Evolutionary conservation across 2,329 filamentous ascomycete genomes (phyloP).

Genomic region (Neonectria magnoliae): DNA sequence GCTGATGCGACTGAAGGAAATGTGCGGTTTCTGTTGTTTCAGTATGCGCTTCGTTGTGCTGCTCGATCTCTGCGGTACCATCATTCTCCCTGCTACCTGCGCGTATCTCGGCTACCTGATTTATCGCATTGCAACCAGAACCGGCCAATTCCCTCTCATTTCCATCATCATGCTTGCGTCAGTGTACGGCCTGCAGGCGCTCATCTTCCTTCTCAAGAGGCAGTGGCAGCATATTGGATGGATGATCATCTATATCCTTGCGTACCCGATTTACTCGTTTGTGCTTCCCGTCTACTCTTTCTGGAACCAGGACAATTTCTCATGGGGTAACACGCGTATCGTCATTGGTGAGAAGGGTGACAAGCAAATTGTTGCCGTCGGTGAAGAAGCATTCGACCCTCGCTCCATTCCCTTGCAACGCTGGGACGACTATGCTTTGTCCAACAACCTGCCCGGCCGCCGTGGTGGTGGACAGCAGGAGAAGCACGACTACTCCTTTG

Average conservation of each 20-base stretch:
- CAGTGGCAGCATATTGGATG: constrained; percentile 99
- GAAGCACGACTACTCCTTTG: constrained; percentile 72
- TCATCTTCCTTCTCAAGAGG: constrained; percentile 96
- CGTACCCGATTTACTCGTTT: constrained; percentile 93
- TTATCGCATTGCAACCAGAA: constrained; percentile 75
- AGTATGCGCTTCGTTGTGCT: constrained; percentile 97
- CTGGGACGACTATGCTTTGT: constrained; percentile 94
- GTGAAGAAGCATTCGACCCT: constrained; percentile 88
- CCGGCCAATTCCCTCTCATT: constrained; percentile 83
- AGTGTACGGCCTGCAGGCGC: constrained; percentile 93
- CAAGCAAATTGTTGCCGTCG: constrained; percentile 89
- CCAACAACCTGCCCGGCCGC: constrained; percentile 90
- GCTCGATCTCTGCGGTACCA: constrained; percentile 90
- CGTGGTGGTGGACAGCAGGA: constrained; percentile 74
- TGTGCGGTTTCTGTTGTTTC: constrained; percentile 99
- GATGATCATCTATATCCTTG: constrained; percentile 99
- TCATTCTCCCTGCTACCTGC: constrained; percentile 90
- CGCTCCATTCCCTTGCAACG: constrained; percentile 92
- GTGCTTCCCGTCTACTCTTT: constrained; percentile 95
- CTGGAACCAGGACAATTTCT: constrained; percentile 99
- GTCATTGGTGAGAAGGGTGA: constrained; percentile 93
- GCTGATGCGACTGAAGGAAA: constrained; percentile 87
- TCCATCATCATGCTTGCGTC: constrained; percentile 89
- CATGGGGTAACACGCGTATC: constrained; percentile 97
- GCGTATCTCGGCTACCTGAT: constrained; percentile 89